phyloP scores from a whole-genome alignment of 1,284 basidiomycete species.

The Apiotrichum siamense region DNA sequence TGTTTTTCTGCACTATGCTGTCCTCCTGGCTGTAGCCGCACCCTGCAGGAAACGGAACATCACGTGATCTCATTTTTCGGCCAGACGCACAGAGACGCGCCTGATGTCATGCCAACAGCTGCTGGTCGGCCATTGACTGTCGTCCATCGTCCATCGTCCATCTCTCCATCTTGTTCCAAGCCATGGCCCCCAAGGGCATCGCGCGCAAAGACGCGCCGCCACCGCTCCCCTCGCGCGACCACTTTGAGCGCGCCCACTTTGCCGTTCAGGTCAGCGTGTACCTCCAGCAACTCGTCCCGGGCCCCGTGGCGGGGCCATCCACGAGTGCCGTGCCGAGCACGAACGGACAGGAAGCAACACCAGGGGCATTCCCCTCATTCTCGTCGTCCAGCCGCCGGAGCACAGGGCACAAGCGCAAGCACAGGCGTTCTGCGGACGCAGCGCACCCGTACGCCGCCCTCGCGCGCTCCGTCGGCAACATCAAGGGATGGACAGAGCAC shows the following conservation, averaged over 20 bases:
- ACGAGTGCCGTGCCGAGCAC: neutral
- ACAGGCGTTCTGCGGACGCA: neutral
- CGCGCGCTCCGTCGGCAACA: constrained; percentile 23
- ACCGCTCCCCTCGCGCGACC: constrained; percentile 30
- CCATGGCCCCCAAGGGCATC: constrained; percentile 1
- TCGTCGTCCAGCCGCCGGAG: neutral
- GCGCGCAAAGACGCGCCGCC: constrained; percentile 14
- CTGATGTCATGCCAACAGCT: too few relatives aligned
- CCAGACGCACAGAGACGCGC: too few relatives aligned
- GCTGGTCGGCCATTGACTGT: too few relatives aligned
- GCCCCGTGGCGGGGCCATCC: neutral
- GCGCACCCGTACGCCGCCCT: constrained; percentile 13
- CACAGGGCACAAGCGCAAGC: neutral
- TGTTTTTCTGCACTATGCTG: too few relatives aligned
- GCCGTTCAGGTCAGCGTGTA: constrained; percentile 37
- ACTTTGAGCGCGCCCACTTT: constrained; percentile 40
- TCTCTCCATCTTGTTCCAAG: neutral
- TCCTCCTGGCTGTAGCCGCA: too few relatives aligned
- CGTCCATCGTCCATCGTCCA: neutral
- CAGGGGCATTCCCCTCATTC: too few relatives aligned
- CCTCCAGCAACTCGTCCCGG: constrained; percentile 26
- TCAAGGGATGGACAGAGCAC: constrained; percentile 31
- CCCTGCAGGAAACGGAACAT: too few relatives aligned
- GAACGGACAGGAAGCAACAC: neutral
- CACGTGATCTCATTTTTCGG: too few relatives aligned